Percentiles rank a stretch among this genome's conserved stretches.
Evolutionary conservation across 108 stramenopile genomes (phyloP).

Genomic region (Skeletonema potamos): DNA sequence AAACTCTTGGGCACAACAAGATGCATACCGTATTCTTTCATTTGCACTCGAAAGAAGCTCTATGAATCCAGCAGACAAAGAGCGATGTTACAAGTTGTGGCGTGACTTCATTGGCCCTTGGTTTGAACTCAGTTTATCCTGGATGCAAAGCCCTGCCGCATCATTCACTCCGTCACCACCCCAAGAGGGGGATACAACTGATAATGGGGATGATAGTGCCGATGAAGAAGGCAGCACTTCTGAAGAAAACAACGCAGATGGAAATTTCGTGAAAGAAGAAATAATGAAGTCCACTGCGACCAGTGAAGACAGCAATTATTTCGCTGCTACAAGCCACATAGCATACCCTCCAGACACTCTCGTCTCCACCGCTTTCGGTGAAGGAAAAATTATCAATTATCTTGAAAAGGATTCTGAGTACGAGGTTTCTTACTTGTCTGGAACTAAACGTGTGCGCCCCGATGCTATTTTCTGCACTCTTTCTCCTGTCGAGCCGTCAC

Average conservation of each 20-base stretch:
- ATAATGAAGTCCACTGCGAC: conserved; percentile 4
- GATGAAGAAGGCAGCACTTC: conserved; percentile 56
- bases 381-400: conserved; percentile 61
- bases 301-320: conserved; percentile 13
- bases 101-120: conserved; percentile 84
- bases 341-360: conserved; percentile 70
- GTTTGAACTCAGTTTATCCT: conserved; percentile 70
- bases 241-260: conserved; percentile 25
- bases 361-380: conserved; percentile 77
- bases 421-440: conserved; percentile 54
- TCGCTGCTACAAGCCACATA: conserved; percentile 51
- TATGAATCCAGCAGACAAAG: conserved; percentile 81
- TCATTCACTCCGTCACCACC: conserved; percentile 34
- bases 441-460: conserved; percentile 53
- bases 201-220: conserved; percentile 50
- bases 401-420: conserved; percentile 52
- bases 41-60: conserved; percentile 84
- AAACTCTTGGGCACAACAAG: conserved; percentile 70
- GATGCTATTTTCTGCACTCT: conserved; percentile 75
- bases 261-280: conserved; percentile 17
- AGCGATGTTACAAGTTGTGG: conserved; percentile 83
- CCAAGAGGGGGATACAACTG: conserved; percentile 40
- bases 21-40: conserved; percentile 82
- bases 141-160: conserved; percentile 78
- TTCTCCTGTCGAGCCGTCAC: conserved; percentile 66